Conservation (phyloP, 805 yeast genomes). For the Ogataea sp. region DNA sequence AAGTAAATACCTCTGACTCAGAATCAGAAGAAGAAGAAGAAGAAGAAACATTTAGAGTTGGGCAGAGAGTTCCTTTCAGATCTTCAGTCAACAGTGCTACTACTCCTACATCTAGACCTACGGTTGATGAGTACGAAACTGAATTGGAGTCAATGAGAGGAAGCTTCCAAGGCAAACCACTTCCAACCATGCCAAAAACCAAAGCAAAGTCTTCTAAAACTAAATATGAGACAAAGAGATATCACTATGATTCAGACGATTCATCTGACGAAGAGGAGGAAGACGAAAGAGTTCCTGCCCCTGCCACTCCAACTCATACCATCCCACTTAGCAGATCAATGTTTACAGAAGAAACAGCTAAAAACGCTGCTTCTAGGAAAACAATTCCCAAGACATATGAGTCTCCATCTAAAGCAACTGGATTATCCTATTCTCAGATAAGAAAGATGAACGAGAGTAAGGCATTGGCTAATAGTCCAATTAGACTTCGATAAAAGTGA, state of each 20-base stretch:
- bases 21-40: conserved; percentile 1
- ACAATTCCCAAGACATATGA: not conserved
- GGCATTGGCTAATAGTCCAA: not conserved
- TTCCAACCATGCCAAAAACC: conserved; percentile 8
- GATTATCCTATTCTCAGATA: conserved; percentile 15
- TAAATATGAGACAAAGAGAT: not conserved
- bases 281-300: conserved; percentile 8
- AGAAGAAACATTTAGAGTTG: conserved; percentile 11
- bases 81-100: conserved; percentile 8
- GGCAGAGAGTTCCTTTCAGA: conserved; percentile 18
- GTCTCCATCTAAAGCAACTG: not conserved
- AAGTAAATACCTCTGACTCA: not conserved
- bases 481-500: not conserved
- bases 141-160: conserved; percentile 8
- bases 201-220: no score
- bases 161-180: conserved; percentile 11
- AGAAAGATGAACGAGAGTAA: conserved; percentile 8
- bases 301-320: conserved; percentile 19
- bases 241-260: not conserved
- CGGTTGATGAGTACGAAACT: conserved; percentile 5
- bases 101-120: conserved; percentile 3
- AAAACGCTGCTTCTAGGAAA: not conserved
- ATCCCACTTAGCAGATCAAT: conserved; percentile 6
- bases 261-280: conserved; percentile 1
- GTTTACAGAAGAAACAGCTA: not conserved